phyloP scores from a whole-genome alignment of 768 basidiomycete species.

The Inosperma sp. region DNA sequence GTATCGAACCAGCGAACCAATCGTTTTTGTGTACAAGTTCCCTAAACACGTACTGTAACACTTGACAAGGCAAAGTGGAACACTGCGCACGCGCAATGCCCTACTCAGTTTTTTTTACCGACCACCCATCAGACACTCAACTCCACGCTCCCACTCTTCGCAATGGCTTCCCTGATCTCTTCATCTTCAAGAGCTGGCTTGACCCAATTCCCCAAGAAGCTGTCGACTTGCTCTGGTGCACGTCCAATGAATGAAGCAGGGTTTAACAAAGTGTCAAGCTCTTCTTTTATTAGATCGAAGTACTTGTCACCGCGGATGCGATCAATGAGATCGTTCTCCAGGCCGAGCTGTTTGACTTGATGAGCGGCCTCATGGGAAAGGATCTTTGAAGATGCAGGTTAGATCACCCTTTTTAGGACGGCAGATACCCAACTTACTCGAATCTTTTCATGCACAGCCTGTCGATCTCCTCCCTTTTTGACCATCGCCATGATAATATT shows the following conservation, averaged over 20 bases:
- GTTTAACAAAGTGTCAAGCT: slow-evolving; percentile 76
- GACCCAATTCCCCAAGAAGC: slow-evolving; percentile 85
- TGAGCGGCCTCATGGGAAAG: slow-evolving; percentile 91
- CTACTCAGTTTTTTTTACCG: too few species aligned
- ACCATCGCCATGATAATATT: slow-evolving; percentile 99
- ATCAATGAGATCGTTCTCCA: slow-evolving; percentile 93
- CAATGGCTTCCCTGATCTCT: slow-evolving; percentile 52
- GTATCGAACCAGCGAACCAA: too few species aligned
- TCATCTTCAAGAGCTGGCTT: slow-evolving; percentile 65
- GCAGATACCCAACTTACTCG: slow-evolving; percentile 44
- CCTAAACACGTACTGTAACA: too few species aligned
- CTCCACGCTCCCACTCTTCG: slow-evolving; percentile 54
- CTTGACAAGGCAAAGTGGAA: too few species aligned
- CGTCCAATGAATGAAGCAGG: slow-evolving; percentile 88
- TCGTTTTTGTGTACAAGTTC: too few species aligned
- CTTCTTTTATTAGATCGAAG: slow-evolving; percentile 80
- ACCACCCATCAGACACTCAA: slow-evolving; percentile 55
- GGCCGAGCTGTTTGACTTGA: slow-evolving; percentile 91
- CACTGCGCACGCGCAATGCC: too few species aligned
- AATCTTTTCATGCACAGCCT: slow-evolving; percentile 96
- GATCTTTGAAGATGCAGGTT: slow-evolving; percentile 44
- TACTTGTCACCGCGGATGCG: slow-evolving; percentile 78
- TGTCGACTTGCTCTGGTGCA: slow-evolving; percentile 92
- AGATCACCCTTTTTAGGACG: background rate
- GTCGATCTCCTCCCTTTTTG: slow-evolving; percentile 89